Conservation (phyloP, 352 stramenopile species). For the Pythium dissotocum region DNA sequence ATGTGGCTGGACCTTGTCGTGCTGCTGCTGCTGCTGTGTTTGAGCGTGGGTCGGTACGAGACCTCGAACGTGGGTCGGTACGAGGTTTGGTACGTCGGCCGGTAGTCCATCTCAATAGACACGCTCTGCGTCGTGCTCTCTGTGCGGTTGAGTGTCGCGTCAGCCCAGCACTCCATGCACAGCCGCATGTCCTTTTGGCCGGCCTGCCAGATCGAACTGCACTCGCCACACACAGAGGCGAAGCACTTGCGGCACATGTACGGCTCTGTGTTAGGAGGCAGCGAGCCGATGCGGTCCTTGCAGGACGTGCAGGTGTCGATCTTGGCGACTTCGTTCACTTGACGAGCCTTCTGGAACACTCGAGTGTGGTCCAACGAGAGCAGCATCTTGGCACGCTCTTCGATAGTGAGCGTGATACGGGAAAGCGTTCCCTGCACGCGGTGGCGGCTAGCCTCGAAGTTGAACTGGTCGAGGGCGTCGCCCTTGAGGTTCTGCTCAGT, state of each 20-base stretch:
- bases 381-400: slow-evolving; percentile 25
- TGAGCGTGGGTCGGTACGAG: background rate
- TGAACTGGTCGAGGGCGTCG: background rate
- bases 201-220: slow-evolving; percentile 23
- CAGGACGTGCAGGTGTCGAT: slow-evolving; percentile 11
- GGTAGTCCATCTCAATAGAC: background rate
- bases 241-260: slow-evolving; percentile 28
- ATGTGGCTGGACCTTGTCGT: background rate
- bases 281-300: slow-evolving; percentile 5
- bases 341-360: slow-evolving; percentile 17
- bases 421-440: slow-evolving; percentile 17
- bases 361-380: slow-evolving; percentile 25
- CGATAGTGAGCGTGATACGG: slow-evolving; percentile 19
- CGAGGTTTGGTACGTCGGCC: background rate
- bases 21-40: background rate
- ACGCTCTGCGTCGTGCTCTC: background rate
- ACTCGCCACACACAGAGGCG: slow-evolving; percentile 20
- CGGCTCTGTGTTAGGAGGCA: slow-evolving; percentile 4
- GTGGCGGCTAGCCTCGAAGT: slow-evolving; percentile 14
- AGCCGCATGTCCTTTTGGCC: slow-evolving; percentile 25
- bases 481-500: slow-evolving; percentile 26
- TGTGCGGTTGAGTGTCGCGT: slow-evolving; percentile 20
- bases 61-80: background rate
- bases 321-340: background rate
- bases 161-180: slow-evolving; percentile 29